Evolutionary conservation across 306 rosid species (phyloP), one percentile per base, ranked within the genome.

Genomic region (Senna siamea): DNA sequence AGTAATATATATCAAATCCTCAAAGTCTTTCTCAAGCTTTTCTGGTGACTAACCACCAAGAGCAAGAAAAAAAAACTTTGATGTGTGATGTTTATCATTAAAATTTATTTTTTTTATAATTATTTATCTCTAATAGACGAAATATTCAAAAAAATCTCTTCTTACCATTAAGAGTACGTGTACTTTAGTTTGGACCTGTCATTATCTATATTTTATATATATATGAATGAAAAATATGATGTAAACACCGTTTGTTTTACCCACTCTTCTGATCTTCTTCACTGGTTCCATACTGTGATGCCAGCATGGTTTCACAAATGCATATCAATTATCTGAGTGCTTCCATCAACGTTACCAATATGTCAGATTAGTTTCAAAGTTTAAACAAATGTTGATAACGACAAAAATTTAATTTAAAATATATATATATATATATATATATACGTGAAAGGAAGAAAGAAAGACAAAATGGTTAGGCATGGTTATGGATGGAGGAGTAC

Each of bases 1-100:
- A 55, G 23, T 58, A 40, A 9, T 66, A 41, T 26, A 67, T 70
- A 76, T 60, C 82, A 76, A 48, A 79, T 72, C 63, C 77, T 71
- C 77, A 8, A 65, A 56, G 23, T 67, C 28, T 78, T 32, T 80
- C 66, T 51, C 41, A 60, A 66, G 79, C 51, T 67, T 67, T 66
- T 11, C 3, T 8, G 60, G 71, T 60, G 81, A 79, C 55, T 52
- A 5, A 60, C 82, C 87, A 79, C 78, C 47, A 66, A 54, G 81
- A 52, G 14, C 35, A 66, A 76, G 19, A 63, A 73, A 62, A 64
- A 52, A 40, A 19, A n/a, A n/a, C n/a, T n/a, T n/a, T n/a, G 32
- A 6, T 0, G 13, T 26, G 30, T 26, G 30, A 26, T 26, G 3
- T 26, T 26, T 26, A 3, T 26, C 30, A 26, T 26, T 26, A 26